A percentile compares a stretch with the other conserved stretches of the same genome.
These are phyloP conservation scores for Skeletonema menzelii DNA, from an alignment of 108 stramenopile species.

Conservation along the genomic window DNA sequence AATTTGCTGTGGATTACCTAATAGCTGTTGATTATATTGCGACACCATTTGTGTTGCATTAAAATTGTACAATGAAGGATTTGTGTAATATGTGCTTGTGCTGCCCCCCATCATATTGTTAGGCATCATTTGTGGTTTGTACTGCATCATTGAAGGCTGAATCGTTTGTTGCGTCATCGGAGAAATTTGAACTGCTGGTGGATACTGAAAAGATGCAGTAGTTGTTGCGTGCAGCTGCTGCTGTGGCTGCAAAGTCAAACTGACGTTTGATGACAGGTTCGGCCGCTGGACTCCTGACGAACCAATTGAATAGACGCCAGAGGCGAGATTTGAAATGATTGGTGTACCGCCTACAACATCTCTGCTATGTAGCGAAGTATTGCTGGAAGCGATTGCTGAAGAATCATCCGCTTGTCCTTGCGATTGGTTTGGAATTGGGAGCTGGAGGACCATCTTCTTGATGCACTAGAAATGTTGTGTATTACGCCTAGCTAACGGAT, in stretches of 20 bases:
- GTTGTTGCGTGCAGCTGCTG: not conserved
- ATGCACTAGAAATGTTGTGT: not conserved
- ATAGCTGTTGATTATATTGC: not conserved
- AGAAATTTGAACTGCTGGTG: not conserved
- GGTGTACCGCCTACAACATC: not conserved
- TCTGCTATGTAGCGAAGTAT: not conserved
- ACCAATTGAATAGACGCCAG: not conserved
- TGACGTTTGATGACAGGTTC: not conserved
- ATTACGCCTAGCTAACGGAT: too few relatives aligned
- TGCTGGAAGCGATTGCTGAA: not conserved
- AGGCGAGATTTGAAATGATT: not conserved
- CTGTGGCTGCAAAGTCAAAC: not conserved
- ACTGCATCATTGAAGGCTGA: not conserved
- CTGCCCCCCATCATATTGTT: not conserved
- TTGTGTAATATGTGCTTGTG: not conserved
- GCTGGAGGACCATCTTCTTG: not conserved
- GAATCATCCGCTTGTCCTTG: not conserved
- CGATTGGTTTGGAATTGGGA: not conserved
- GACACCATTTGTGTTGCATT: not conserved
- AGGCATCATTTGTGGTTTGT: not conserved
- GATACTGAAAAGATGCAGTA: not conserved
- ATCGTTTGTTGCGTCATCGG: not conserved
- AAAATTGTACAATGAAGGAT: not conserved
- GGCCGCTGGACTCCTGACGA: not conserved
- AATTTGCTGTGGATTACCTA: not conserved